Percentiles rank a stretch among this genome's conserved stretches.
Evolutionary conservation across 305 asterid genomes (phyloP).

Genomic region (Solanum hybrid): DNA sequence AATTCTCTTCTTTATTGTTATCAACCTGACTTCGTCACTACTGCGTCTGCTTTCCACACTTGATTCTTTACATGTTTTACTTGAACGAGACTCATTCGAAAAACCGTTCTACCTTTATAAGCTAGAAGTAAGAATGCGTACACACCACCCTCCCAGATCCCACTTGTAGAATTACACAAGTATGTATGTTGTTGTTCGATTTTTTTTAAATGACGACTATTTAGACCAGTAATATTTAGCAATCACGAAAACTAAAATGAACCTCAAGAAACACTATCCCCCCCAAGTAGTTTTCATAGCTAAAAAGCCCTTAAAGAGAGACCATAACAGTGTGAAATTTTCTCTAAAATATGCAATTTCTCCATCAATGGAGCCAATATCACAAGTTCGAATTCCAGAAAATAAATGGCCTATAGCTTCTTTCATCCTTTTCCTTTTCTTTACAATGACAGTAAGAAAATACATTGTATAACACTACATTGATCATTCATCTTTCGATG

Average conservation of each 20-base stretch:
- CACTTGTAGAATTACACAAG: not conserved
- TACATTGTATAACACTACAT: not conserved
- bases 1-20: not conserved
- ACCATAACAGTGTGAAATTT: not conserved
- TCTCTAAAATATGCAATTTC: not conserved
- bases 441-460: not conserved
- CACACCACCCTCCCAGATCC: not conserved
- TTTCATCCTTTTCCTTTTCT: not conserved
- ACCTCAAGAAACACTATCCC: not conserved
- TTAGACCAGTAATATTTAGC: not conserved
- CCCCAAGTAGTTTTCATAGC: not conserved
- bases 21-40: not conserved
- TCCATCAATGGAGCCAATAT: not conserved
- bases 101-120: too few relatives aligned
- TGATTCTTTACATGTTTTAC: not conserved
- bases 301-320: not conserved
- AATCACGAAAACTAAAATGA: not conserved
- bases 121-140: too few relatives aligned
- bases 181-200: not conserved
- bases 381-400: not conserved
- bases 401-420: not conserved
- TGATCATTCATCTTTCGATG: not conserved
- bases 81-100: not conserved
- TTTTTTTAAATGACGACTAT: not conserved
- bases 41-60: not conserved